phyloP scores from a whole-genome alignment of 1,284 basidiomycete genomes.

The Boletus semigastroideus region DNA sequence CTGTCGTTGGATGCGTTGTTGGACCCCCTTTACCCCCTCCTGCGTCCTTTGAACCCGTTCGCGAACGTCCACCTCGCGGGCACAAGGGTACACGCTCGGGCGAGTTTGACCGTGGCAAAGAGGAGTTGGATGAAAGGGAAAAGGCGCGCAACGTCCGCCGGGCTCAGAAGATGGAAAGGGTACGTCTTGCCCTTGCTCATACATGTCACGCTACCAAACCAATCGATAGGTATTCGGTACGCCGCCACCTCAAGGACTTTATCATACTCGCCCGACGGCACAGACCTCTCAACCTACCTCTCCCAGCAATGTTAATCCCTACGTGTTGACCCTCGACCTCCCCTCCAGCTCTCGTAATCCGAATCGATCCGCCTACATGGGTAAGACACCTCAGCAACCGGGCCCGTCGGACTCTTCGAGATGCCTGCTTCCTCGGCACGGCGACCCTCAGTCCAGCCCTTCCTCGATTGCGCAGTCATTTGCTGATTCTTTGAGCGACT shows the following conservation, averaged over 20 bases:
- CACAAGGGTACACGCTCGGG: slow-evolving; percentile 43
- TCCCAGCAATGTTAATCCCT: slow-evolving; percentile 19
- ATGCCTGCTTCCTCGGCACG: slow-evolving; percentile 40
- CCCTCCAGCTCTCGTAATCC: slow-evolving; percentile 39
- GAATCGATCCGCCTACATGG: slow-evolving; percentile 50
- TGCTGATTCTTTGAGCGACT: slow-evolving; percentile 19
- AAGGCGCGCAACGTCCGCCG: slow-evolving; percentile 75
- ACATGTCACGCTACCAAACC: slow-evolving; percentile 6
- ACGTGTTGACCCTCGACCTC: slow-evolving; percentile 21
- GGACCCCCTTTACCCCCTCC: slow-evolving; percentile 45
- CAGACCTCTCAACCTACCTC: slow-evolving; percentile 20
- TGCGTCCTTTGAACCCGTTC: slow-evolving; percentile 18
- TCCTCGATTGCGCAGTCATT: slow-evolving; percentile 21
- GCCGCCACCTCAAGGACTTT: slow-evolving; percentile 72
- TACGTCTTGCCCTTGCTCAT: slow-evolving; percentile 31
- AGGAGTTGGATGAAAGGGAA: slow-evolving; percentile 65
- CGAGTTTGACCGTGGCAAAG: slow-evolving; percentile 61
- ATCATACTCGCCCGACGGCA: slow-evolving; percentile 51
- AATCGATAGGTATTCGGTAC: slow-evolving; percentile 68
- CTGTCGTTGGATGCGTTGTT: slow-evolving; percentile 54
- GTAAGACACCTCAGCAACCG: slow-evolving; percentile 43
- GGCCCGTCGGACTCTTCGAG: slow-evolving; percentile 57
- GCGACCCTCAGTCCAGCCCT: slow-evolving; percentile 23
- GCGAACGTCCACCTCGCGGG: slow-evolving; percentile 10
- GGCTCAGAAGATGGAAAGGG: slow-evolving; percentile 84